Conservation (phyloP, 768 basidiomycete genomes). For the Auricularia cornea region DNA sequence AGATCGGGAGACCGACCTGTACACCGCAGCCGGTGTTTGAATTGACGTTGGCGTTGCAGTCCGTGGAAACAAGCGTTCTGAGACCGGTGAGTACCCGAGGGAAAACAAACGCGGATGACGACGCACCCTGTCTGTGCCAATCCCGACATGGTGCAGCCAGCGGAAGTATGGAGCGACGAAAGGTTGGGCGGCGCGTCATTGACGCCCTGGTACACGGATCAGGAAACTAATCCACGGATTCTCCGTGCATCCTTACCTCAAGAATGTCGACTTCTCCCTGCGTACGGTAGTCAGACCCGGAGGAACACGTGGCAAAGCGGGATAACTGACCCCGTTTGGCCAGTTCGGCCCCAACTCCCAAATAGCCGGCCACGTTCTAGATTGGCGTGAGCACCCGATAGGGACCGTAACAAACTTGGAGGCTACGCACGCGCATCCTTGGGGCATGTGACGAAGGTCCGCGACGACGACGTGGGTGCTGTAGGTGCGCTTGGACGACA, state of each 20-base stretch:
- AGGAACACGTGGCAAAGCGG: too few species aligned
- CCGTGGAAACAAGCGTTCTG: conserved; percentile 30
- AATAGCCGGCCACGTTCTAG: conserved; percentile 42
- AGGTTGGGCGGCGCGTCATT: conserved; percentile 46
- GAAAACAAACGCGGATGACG: too few species aligned
- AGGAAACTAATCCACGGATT: background rate
- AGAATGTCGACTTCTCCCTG: conserved; percentile 5
- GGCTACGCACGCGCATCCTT: conserved; percentile 40
- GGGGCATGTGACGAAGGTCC: conserved; percentile 51
- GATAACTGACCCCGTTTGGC: conserved; percentile 31
- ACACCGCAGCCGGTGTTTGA: conserved; percentile 55
- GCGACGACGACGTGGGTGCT: conserved; percentile 47
- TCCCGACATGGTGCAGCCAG: background rate
- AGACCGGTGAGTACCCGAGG: background rate
- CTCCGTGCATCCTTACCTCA: background rate
- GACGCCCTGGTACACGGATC: conserved; percentile 31
- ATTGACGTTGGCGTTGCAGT: conserved; percentile 42
- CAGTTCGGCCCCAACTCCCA: conserved; percentile 30
- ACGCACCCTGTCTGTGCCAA: background rate
- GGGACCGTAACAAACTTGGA: too few species aligned
- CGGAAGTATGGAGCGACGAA: conserved; percentile 46
- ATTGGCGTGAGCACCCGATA: background rate
- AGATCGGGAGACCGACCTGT: conserved; percentile 5
- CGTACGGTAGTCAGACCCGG: too few species aligned
- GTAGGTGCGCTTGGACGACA: conserved; percentile 45